Evolutionary conservation across 1,284 basidiomycete genomes (phyloP), one percentile per base, ranked within the genome.

Genomic region (Trametes pubescens): DNA sequence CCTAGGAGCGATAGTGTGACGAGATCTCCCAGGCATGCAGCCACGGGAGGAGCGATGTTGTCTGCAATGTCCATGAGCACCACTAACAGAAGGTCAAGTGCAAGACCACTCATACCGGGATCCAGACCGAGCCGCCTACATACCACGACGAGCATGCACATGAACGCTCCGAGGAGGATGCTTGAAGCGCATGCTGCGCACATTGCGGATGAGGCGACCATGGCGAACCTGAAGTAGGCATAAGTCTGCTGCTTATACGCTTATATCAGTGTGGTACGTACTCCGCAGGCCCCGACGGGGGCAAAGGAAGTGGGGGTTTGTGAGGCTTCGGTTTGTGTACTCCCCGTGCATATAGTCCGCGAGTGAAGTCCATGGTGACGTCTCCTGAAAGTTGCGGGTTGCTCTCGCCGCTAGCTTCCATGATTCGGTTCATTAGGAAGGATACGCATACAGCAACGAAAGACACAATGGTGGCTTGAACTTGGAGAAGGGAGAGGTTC

Each of bases 21-120:
- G 34, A 99, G 83, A 74, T 99, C 97, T 10, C 97, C 96, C 0
- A 99, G 84, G 68, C 94, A 96, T 2, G 95, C 89, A 0, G 97
- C 97, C 6, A 99, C 83, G 0, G 97, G 95, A 0, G 96, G 94
- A 3, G 96, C 94, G 68, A 99, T 97, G 75, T 99, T 99, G 75
- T 98, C 95, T 94, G 47, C 26, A 8, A 26, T 3, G 22, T 10
- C 11, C 7, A 29, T 24, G 6, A 48, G 24, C 47, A 48, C 13
- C 13, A 29, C 13, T 48, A 2, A 5, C 13, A 18, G 26, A 35
- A 6, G 34, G 18, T 2, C 2, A 9, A 7, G 24, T 1, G 32
- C 47, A 22, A 46, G 26, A 2, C 0, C 48, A 37, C 10, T 72
- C 83, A 64, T 72, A 90, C 94, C 96, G 59, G 96, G 97, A 77